Base-by-base conservation (phyloP, 169 alveolate genomes). In the Toxoplasma gondii region DNA sequence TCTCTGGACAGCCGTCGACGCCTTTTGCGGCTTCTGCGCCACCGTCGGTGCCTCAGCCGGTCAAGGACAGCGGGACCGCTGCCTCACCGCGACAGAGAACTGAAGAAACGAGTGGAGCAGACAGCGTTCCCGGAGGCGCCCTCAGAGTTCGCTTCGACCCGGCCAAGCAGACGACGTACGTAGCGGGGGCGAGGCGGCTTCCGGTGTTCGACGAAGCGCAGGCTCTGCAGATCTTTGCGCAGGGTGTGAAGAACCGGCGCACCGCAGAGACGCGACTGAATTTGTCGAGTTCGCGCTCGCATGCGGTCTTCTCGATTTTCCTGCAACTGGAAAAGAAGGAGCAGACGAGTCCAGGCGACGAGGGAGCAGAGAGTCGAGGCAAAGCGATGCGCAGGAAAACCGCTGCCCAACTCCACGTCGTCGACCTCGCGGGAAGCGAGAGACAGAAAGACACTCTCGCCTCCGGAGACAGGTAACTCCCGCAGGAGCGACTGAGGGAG, bases 361-460 rank as follows among this genome's bases (percentile, higher is more conserved):
- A 10, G 24, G 90, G 67, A 4, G 64, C 53, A 24, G 58, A 41
- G 4, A 69, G 93, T 24, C 24, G 64, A 9, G 29, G 86, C n/a
- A 24, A 86, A 41, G 81, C 43, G 43, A 24, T 31, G 34, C n/a
- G 93, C 16, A 58, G 86, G 38, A 82, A 82, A 36, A 17, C 64
- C 39, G 7, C 86, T 12, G 93, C 93, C 41, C 93, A 88, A 54
- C 84, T 88, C 43, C 93, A 88, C 84, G 24, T 88, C 86, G 93
- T 88, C 19, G 93, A 88, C 64, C 93, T 88, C 43, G 93, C 93
- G n/a, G 93, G 93, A 31, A 88, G 93, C 41, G 93, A 88, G 31
- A n/a, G 93, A 19, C 93, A 88, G 86, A 58, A 67, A 64, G 93
- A 88, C 86, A 88, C 93, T 0, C 87, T 27, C 41, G 58, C 93